Base-by-base conservation (phyloP, 2,329 filamentous ascomycete species). In the Boeremia lycopersici region DNA sequence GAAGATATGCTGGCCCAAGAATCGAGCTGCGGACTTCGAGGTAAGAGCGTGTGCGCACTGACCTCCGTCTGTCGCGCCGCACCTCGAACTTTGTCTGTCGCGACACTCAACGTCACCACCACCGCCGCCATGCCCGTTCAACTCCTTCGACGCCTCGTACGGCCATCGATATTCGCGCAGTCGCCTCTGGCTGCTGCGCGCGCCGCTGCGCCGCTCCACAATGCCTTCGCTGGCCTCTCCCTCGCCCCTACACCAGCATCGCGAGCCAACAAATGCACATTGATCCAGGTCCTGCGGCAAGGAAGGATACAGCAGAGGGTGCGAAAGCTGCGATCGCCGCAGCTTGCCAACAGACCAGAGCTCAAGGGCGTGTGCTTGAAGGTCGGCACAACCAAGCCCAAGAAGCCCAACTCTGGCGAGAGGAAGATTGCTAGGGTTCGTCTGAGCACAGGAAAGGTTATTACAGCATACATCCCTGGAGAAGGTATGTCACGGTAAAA, bases 351-450 rank as follows among this genome's bases (percentile, higher is more conserved):
- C 46, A 84, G 90, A 38, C 92, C 95, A 4, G 86, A 89, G 72
- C 88, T 96, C 79, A 98, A 98, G 81, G 95, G 93, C 66, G 95
- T 99, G 33, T 98, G 95, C 76, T 80, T 99, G 61, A 93, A 96
- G 74, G 95, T 98, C 57, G 92, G 91, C 70, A 90, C 93, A 67
- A 92, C 90, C 67, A 92, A 95, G 71, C 95, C 95, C 52, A 99
- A 99, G 87, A 99, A 99, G 79, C 95, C 95, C 63, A 99, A 99
- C 78, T 99, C 95, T 26, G 95, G 93, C 51, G 92, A 98, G 82
- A 84, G 95, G 61, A 99, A 99, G 82, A 95, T 91, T 53, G 93
- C 93, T 2, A 91, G 93, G 81, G 89, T 99, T 17, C 84, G 93
- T 65, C 81, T 99, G 73, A 95, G 90, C 56, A 93, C 86, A 61